Evolutionary conservation across 345 rosid species (phyloP), one percentile per base, ranked within the genome.

Genomic region (Camelina hispida): DNA sequence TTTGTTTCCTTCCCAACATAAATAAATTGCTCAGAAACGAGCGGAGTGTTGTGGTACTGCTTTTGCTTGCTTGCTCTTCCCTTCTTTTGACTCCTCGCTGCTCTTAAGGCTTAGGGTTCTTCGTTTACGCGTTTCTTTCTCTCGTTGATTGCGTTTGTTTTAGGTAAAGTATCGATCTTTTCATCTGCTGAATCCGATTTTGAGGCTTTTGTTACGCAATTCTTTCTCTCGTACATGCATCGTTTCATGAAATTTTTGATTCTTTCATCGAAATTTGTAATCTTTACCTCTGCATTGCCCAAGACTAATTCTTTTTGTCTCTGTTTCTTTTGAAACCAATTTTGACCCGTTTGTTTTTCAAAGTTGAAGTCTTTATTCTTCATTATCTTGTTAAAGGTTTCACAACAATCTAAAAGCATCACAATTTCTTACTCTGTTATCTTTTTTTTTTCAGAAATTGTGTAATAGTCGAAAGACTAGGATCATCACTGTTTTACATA

Each of bases 401-500:
- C 28, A 66, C 9, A 51, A 37, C 9, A 51, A 37, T 25, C 32
- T 8, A 47, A 63, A 9, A 47, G 54, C 16, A 30, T 47, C 11
- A 22, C 48, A 59, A 59, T 44, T n/a, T 1, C 2, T 34, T 44
- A 9, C 6, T 20, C 38, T 15, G 14, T 4, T 14, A 4, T 14
- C 16, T 11, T 40, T n/a, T n/a, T n/a, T n/a, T 40, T 3, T 40
- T 3, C 25, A 17, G 32, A 30, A 28, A 28, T 22, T 2, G 35
- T 37, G 9, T 68, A 15, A 22, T 7, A 53, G 9, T 53, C 7
- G 37, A 34, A 34, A 34, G 37, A 2, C 7, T 25, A 22, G 12
- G 71, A 68, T 38, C 22, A 54, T 38, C 56, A 18, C 20, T 59
- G n/a, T 47, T 71, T 25, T 47, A 15, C 58, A 13, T 18, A 46